Base-by-base conservation (phyloP, 2,329 filamentous ascomycete genomes). In the Diplodia scrobiculata region DNA sequence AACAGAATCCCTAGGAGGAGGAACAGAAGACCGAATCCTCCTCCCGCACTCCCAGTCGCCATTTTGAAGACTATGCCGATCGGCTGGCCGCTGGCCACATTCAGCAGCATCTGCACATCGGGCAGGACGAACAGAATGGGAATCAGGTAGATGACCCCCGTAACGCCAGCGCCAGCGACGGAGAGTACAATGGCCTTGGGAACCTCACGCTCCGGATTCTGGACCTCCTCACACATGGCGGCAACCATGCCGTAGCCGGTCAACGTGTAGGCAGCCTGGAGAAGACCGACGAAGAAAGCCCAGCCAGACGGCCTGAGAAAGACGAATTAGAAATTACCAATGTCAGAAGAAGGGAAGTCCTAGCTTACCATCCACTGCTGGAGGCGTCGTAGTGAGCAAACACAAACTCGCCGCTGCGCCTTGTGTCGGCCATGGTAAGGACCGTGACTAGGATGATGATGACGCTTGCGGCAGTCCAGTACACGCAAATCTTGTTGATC, bases 41-140 rank as follows among this genome's bases (percentile, higher is more conserved):
- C 91, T 5, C 81, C 86, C 1, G 88, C 83, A 21, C 88, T 90
- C 1, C 90, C 90, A 0, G 90, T 92, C 10, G 87, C 90, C 0
- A 81, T 87, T 78, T 91, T 91, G 83, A 93, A 93, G 36, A 93
- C 79, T 3, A 89, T 80, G 9, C 89, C 89, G 68, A 94, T 90
- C 1, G 91, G 90, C 72, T 93, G 91, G 9, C 88, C 88, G 71
- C 87, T 91, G 25, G 88, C 84, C 14, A 90, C 88, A 1, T 78
- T 75, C 32, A 91, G 85, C 17, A 93, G 84, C 54, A 81, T 77
- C 68, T 85, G 71, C 6, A 92, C 84, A 59, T 89, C 84, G 0
- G 90, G 90, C 32, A 93, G 81, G 41, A 92, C 88, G 75, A 93
- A 92, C 29, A 93, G 83, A 69, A 94, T 83, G 0, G 90, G 89